Base-by-base conservation (phyloP, 306 rosid genomes). In the Vicia faba region DNA sequence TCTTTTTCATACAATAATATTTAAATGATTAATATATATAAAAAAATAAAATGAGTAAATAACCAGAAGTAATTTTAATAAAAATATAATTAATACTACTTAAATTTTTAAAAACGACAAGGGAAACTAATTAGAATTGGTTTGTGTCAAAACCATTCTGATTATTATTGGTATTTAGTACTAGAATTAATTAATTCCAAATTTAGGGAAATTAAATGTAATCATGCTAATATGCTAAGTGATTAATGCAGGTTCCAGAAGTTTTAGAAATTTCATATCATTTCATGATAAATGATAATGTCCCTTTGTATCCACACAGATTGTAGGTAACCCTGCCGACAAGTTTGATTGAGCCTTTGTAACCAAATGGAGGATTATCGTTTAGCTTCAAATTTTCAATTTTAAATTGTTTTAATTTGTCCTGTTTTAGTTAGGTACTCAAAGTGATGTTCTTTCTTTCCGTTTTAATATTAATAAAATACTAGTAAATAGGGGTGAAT, bases 341-440 rank as follows among this genome's bases (percentile, higher is more conserved):
- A 76, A 23, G 39, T 58, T 63, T 76, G 76, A 63, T 49, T 23
- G 76, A 16, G 73, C 55, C 69, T 23, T 68, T 54, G 64, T 40
- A 75, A 54, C 72, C 72, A 61, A 28, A 80, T 35, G 8, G 8
- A 49, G 46, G 9, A 36, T 8, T 31, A 51, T 46, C 33, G 54
- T 46, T 72, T 50, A 43, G 70, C 70, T 20, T 66, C 40, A 46
- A 66, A 66, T 39, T n/a, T n/a, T 14, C 40, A 38, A 25, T 18
- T 29, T 40, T 2, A 20, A 57, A 39, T 19, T 13, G 4, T 6
- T 31, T 6, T 36, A 16, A 10, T 60, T 60, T 46, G 28, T 16
- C 33, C 3, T 46, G n/a, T n/a, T 44, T 40, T 43, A 12, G 40
- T 58, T 53, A 63, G 65, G 25, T 51, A 26, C 7, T 13, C 16